These are phyloP conservation scores for Aspergillus thermomutatus DNA, from an alignment of 2,329 filamentous ascomycete genomes.

Conservation along the genomic window DNA sequence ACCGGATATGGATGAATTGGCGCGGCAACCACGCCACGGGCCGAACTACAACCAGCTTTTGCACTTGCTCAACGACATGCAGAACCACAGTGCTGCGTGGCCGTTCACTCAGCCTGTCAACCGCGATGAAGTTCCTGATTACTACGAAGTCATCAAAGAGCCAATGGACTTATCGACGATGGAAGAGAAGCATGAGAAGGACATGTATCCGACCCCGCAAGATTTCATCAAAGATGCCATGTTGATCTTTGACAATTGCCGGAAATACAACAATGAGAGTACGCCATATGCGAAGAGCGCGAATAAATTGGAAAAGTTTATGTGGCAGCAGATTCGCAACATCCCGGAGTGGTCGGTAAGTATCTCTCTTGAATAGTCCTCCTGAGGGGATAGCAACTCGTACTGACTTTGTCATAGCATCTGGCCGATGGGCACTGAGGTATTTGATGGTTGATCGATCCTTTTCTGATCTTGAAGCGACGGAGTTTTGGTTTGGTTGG, in stretches of 20 bases:
- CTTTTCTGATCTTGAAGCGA: constrained; percentile 2
- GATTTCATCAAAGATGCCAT: constrained; percentile 88
- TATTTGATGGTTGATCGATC: constrained; percentile 16
- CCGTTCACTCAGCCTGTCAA: constrained; percentile 93
- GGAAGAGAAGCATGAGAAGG: constrained; percentile 91
- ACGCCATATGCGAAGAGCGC: constrained; percentile 95
- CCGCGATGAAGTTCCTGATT: constrained; percentile 94
- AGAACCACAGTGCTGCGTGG: constrained; percentile 91
- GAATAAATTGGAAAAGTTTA: constrained; percentile 87
- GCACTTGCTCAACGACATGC: constrained; percentile 88
- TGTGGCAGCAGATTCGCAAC: constrained; percentile 89
- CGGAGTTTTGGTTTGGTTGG: constrained; percentile 10
- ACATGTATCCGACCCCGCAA: constrained; percentile 85
- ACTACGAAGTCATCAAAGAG: constrained; percentile 97
- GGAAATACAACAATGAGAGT: constrained; percentile 92
- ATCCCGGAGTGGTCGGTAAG: constrained; percentile 84
- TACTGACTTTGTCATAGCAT: constrained; percentile 28
- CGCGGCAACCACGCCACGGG: constrained; percentile 89
- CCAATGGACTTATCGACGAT: constrained; percentile 96
- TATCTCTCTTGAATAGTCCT: constrained; percentile 11
- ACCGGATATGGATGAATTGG: constrained; percentile 94
- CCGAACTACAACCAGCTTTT: constrained; percentile 94
- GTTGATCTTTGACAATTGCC: constrained; percentile 91
- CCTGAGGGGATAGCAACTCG: neutral
- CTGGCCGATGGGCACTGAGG: constrained; percentile 36